These are phyloP conservation scores for Urtica urens DNA, from an alignment of 306 rosid genomes.

Conservation along the genomic window DNA sequence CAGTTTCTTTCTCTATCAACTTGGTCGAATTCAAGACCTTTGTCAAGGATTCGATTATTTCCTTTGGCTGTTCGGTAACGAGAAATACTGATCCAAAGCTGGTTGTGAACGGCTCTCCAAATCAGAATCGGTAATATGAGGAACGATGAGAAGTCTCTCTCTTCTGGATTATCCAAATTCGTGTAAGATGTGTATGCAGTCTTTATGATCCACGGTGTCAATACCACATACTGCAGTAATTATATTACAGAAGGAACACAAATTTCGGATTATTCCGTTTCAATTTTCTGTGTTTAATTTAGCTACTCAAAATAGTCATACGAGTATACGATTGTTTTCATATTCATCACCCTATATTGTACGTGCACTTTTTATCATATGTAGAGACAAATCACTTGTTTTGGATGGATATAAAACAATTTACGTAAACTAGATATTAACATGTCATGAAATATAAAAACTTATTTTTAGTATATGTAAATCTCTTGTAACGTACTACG, in stretches of 20 bases:
- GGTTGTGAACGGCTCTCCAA: conserved; percentile 19
- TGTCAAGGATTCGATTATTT: conserved; percentile 13
- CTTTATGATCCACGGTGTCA: conserved; percentile 6
- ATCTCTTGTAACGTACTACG: background rate
- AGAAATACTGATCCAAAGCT: conserved; percentile 17
- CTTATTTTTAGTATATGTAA: background rate
- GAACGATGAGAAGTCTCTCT: background rate
- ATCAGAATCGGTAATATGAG: background rate
- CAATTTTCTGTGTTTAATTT: too few relatives aligned
- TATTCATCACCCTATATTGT: background rate
- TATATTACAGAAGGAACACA: background rate
- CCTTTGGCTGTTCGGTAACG: conserved; percentile 7
- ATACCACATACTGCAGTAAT: conserved; percentile 1
- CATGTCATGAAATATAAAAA: too few relatives aligned
- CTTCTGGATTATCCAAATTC: background rate
- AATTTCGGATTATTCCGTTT: too few relatives aligned
- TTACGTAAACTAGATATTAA: too few relatives aligned
- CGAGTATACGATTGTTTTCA: background rate
- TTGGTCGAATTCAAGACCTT: conserved; percentile 25
- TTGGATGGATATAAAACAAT: background rate
- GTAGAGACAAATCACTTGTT: background rate
- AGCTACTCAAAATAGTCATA: too few relatives aligned
- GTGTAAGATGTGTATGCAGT: background rate
- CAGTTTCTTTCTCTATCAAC: conserved; percentile 29
- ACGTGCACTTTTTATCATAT: background rate